A percentile compares a stretch with the other conserved stretches of the same genome.
phyloP scores from a whole-genome alignment of 140 eudicot species.

The Oenanthe javanica region DNA sequence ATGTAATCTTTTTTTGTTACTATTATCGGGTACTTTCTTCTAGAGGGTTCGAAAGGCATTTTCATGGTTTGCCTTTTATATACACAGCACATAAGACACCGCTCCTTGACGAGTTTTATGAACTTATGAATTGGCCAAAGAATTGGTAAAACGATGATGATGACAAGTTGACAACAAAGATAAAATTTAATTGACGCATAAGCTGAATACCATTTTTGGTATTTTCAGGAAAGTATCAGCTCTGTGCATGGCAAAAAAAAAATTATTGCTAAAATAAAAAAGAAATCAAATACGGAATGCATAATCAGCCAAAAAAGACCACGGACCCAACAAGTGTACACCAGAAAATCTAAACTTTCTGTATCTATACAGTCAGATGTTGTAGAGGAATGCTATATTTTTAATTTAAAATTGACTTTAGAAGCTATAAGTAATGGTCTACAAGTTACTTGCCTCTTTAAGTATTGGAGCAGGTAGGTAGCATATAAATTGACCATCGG shows the following conservation, averaged over 20 bases:
- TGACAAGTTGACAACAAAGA: neutral
- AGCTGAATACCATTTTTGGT: neutral
- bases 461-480: conserved; percentile 82
- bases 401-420: conserved; percentile 1
- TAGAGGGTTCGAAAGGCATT: neutral
- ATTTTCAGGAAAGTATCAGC: neutral
- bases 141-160: neutral
- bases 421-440: neutral
- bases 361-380: neutral
- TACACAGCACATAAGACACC: neutral
- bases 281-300: neutral
- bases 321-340: neutral
- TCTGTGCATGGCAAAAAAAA: neutral
- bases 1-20: neutral
- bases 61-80: neutral
- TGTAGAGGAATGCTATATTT: neutral
- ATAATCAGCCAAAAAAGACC: neutral
- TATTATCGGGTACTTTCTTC: neutral
- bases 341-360: neutral
- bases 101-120: neutral
- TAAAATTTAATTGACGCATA: neutral
- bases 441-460: conserved; percentile 50
- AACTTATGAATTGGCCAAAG: neutral
- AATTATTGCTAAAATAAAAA: neutral
- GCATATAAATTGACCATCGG: conserved; percentile 90